Evolutionary conservation across 139 green algal genomes (phyloP), one percentile per base, ranked within the genome.

Genomic region (Volvox africanus): DNA sequence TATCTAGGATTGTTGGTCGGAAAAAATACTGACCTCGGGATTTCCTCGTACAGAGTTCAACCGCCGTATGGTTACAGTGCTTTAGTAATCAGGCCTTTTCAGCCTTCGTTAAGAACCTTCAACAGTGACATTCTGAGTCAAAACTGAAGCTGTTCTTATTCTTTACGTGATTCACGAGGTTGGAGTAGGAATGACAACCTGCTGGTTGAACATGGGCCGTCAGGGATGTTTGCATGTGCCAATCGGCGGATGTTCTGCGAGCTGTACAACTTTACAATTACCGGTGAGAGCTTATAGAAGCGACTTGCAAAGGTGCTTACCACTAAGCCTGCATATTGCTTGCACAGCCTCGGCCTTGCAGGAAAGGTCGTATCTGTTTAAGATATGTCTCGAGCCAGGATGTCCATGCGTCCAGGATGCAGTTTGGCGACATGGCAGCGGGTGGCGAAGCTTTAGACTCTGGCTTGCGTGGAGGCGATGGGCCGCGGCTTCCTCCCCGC

Each of bases 161-260:
- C 44, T 55, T 55, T 55, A 55, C 44, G 9, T 55, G 9, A 55
- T 55, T 55, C 9, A 5, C 44, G 9, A 55, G 9, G 44, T 55
- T 55, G 44, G 44, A 9, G 44, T 55, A 55, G 44, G 44, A 55
- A 55, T 55, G 44, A 9, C 44, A 55, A 55, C 44, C 44, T 55
- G 44, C 44, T 55, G 5, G 44, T 55, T 55, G 44, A 55, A 55
- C 44, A 55, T 9, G 5, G 67, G 73, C 16, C 73, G 73, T 80
- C 35, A 36, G 24, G 73, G 73, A 35, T 80, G 73, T 32, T 80
- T 80, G 28, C 73, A 80, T 80, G 73, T 80, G 37, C 73, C 73
- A 36, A 32, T 80, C 9, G 73, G 73, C 22, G 73, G 73, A 80
- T 80, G 73, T 9, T 80, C 73, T 35, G 35, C 73, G 9, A 80